These are phyloP conservation scores for Erigeron canadensis DNA, from an alignment of 129 eudicot genomes.

Conservation along the genomic window DNA sequence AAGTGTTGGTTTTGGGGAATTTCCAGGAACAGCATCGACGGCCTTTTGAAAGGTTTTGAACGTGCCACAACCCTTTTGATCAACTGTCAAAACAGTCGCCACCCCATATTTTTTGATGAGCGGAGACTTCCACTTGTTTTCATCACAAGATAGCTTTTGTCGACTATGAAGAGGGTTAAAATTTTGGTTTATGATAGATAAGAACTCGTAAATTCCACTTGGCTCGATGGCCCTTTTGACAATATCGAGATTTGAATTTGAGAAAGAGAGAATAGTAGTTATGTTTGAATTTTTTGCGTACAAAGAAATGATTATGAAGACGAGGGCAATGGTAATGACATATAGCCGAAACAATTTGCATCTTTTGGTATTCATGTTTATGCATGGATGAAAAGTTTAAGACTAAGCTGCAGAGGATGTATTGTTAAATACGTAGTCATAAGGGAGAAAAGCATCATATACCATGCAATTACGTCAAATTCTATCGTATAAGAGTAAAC, in stretches of 20 bases:
- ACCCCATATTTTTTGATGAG: constrained; percentile 49
- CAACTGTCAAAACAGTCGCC: constrained; percentile 57
- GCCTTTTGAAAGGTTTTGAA: constrained; percentile 76
- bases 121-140: constrained; percentile 50
- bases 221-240: background rate
- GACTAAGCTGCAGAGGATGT: constrained; percentile 17
- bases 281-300: constrained; percentile 14
- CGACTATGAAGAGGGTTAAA: constrained; percentile 16
- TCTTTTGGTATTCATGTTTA: constrained; percentile 51
- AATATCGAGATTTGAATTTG: background rate
- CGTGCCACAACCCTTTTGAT: constrained; percentile 62
- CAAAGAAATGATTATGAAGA: constrained; percentile 39
- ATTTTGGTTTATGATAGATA: constrained; percentile 13
- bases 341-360: constrained; percentile 47
- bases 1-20: constrained; percentile 47
- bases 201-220: constrained; percentile 35
- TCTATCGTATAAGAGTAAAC: too few species aligned
- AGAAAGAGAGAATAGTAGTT: too few species aligned
- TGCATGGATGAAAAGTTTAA: constrained; percentile 20
- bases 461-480: too few species aligned
- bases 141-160: constrained; percentile 36
- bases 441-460: background rate
- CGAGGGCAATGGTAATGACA: constrained; percentile 43
- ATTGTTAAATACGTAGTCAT: background rate
- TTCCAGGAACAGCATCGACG: constrained; percentile 63